phyloP scores from a whole-genome alignment of 2,329 filamentous ascomycete genomes.

The Xylaria sp. region DNA sequence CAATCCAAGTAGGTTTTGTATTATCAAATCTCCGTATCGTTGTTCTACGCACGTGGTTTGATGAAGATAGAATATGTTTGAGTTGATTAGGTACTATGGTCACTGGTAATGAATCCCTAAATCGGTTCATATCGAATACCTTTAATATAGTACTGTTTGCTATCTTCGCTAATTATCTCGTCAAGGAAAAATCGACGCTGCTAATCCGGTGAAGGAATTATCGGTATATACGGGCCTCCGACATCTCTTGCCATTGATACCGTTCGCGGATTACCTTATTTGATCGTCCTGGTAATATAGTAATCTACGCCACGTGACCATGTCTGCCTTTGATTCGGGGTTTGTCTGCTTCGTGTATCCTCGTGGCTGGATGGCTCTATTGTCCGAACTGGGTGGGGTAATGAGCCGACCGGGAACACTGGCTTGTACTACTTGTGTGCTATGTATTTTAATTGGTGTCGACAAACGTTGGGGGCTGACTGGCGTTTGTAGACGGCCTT shows the following conservation, averaged over 20 bases:
- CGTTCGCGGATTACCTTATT: background rate
- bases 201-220: no score
- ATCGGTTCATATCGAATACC: background rate
- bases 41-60: background rate
- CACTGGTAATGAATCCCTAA: background rate
- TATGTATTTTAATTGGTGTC: constrained; percentile 7
- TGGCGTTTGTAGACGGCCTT: constrained; percentile 9
- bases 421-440: background rate
- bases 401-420: background rate
- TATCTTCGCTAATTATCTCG: background rate
- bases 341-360: background rate
- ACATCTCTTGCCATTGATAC: background rate
- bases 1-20: background rate
- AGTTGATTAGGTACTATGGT: no score
- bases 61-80: background rate
- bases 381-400: background rate
- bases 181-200: no score
- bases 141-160: background rate
- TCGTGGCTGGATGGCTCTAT: background rate
- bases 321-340: background rate
- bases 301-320: background rate
- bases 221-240: no score
- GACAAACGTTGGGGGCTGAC: constrained; percentile 18
- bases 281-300: background rate
- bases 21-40: background rate